Percentiles rank a stretch among this genome's conserved stretches.
These are phyloP conservation scores for Halenospora varia DNA, from an alignment of 495 filamentous ascomycete genomes.

Conservation along the genomic window DNA sequence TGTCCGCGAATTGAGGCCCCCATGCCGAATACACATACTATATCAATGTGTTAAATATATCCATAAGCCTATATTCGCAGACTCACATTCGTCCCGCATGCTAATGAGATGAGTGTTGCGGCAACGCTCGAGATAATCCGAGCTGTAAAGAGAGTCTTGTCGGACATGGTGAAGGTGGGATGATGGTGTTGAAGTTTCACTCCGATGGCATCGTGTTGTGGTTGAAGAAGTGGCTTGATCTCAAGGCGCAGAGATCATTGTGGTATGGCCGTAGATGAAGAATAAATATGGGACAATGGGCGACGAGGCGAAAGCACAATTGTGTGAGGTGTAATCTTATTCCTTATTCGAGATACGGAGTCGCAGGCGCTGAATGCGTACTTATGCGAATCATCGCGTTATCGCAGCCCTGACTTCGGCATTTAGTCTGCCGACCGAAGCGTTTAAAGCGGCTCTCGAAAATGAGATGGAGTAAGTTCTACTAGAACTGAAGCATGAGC, in stretches of 20 bases:
- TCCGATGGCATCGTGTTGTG: conserved; percentile 7
- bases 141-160: conserved; percentile 42
- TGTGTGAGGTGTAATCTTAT: not conserved
- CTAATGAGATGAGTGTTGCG: conserved; percentile 78
- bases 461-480: not conserved
- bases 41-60: conserved; percentile 13
- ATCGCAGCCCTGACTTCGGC: not conserved
- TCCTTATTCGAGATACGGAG: not conserved
- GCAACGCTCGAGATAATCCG: conserved; percentile 78
- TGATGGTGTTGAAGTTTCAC: not conserved
- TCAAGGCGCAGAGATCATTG: not conserved
- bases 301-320: not conserved
- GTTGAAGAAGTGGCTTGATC: not conserved
- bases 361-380: not conserved
- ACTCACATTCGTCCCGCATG: conserved; percentile 89
- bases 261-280: not conserved
- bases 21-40: conserved; percentile 99
- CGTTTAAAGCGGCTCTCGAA: not conserved
- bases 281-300: not conserved
- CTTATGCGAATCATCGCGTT: not conserved
- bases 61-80: conserved; percentile 9
- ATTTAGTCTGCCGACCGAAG: not conserved
- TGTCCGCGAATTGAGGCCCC: conserved; percentile 90
- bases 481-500: too few species aligned
- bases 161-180: conserved; percentile 27